Evolutionary conservation across 306 rosid species (phyloP).

Genomic region (Malus fusca): DNA sequence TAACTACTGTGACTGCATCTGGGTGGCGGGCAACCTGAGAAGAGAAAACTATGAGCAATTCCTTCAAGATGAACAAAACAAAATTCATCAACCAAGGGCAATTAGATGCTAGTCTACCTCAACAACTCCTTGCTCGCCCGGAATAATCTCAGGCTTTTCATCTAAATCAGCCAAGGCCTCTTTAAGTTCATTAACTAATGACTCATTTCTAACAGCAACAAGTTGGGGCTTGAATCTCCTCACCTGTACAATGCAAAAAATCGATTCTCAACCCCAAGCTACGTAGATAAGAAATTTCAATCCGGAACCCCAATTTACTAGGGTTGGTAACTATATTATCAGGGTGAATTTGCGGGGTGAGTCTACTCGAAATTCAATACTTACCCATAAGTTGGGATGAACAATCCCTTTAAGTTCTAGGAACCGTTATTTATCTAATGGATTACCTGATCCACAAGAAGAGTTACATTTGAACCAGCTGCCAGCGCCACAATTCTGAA

Average conservation of each 20-base stretch:
- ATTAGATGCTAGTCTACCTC: constrained; percentile 49
- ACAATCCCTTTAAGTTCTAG: neutral
- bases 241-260: constrained; percentile 44
- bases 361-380: neutral
- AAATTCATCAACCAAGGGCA: constrained; percentile 10
- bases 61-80: constrained; percentile 6
- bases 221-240: constrained; percentile 84
- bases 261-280: neutral
- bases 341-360: neutral
- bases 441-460: constrained; percentile 92
- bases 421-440: neutral
- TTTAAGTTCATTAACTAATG: constrained; percentile 68
- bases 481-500: constrained; percentile 89
- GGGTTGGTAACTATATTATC: neutral
- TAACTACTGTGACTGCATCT: constrained; percentile 84
- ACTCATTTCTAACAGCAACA: constrained; percentile 84
- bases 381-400: neutral
- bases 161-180: constrained; percentile 82
- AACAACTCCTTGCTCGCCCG: constrained; percentile 92
- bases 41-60: constrained; percentile 11
- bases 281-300: neutral
- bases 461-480: constrained; percentile 92
- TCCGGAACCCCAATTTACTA: neutral
- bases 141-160: constrained; percentile 85
- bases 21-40: constrained; percentile 97